phyloP scores from a whole-genome alignment of 768 basidiomycete species.

The Lactarius quietus region DNA sequence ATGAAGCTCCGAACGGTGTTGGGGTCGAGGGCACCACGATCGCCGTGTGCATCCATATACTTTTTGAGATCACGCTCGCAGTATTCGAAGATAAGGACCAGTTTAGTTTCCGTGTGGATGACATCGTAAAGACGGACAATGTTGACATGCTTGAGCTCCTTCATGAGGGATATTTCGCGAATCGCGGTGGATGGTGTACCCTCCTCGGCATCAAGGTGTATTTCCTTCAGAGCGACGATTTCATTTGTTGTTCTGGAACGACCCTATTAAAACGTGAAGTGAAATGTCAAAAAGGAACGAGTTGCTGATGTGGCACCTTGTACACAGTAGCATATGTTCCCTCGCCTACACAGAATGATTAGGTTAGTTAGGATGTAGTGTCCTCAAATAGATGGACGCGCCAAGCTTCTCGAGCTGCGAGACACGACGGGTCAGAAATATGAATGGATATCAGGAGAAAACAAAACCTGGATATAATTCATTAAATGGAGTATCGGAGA shows the following conservation, averaged over 20 bases:
- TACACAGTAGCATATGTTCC: constrained; percentile 97
- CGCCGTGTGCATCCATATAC: constrained; percentile 98
- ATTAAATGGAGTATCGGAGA: constrained; percentile 30
- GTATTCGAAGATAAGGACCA: constrained; percentile 97
- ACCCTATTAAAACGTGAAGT: constrained; percentile 49
- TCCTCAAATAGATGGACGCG: constrained; percentile 19
- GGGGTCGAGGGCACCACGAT: constrained; percentile 90
- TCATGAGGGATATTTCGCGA: constrained; percentile 98
- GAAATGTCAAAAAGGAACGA: constrained; percentile 10
- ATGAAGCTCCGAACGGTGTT: constrained; percentile 92
- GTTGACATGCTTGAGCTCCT: constrained; percentile 98
- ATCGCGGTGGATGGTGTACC: constrained; percentile 99
- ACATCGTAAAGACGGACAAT: constrained; percentile 98
- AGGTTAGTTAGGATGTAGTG: neutral
- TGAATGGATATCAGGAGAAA: neutral
- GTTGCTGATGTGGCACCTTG: constrained; percentile 55
- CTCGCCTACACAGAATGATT: constrained; percentile 49
- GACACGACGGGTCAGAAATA: constrained; percentile 15
- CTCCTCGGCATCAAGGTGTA: constrained; percentile 98
- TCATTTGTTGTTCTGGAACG: constrained; percentile 97
- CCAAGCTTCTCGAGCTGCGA: constrained; percentile 86
- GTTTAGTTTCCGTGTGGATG: constrained; percentile 97
- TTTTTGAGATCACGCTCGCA: constrained; percentile 99
- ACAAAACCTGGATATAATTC: constrained; percentile 57
- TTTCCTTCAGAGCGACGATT: constrained; percentile 97